phyloP scores from a whole-genome alignment of 2,329 filamentous ascomycete species.

The Dactylellina parvicollis region DNA sequence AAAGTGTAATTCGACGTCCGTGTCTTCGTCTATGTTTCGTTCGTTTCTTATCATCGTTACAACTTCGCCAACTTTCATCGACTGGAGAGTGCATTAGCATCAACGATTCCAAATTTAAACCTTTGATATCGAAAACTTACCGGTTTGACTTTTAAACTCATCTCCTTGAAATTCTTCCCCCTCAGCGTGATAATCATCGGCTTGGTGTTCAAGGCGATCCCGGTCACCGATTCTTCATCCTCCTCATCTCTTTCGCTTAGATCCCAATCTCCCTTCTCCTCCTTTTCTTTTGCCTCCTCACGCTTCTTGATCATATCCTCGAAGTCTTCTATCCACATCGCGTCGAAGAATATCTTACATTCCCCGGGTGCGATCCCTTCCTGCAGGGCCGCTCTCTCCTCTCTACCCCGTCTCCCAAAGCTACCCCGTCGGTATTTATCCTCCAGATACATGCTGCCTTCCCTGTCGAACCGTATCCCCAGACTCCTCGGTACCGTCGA shows the following conservation, averaged over 20 bases:
- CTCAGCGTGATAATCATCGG: conserved; percentile 30
- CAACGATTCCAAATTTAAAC: background rate
- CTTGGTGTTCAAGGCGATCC: conserved; percentile 30
- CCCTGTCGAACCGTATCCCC: conserved; percentile 35
- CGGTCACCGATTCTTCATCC: conserved; percentile 35
- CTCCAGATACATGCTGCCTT: conserved; percentile 42
- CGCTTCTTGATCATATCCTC: conserved; percentile 13
- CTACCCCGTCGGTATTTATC: conserved; percentile 3
- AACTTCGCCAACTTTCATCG: conserved; percentile 47
- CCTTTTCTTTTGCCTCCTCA: conserved; percentile 25
- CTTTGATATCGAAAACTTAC: conserved; percentile 5
- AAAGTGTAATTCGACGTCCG: conserved; percentile 39
- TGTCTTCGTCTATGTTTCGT: conserved; percentile 41
- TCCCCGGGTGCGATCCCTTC: conserved; percentile 32
- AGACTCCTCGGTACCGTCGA: conserved; percentile 39
- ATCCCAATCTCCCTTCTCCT: conserved; percentile 1
- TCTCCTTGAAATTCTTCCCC: conserved; percentile 43
- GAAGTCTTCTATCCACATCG: conserved; percentile 46
- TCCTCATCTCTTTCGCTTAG: conserved; percentile 11
- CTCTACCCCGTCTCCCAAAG: conserved; percentile 1
- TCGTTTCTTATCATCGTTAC: conserved; percentile 26
- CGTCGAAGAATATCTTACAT: conserved; percentile 36
- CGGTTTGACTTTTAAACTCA: conserved; percentile 45
- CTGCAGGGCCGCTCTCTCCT: conserved; percentile 24
- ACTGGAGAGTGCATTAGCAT: background rate